These are phyloP conservation scores for Beauveria pseudobassiana DNA, from an alignment of 2,329 filamentous ascomycete species.

Conservation along the genomic window DNA sequence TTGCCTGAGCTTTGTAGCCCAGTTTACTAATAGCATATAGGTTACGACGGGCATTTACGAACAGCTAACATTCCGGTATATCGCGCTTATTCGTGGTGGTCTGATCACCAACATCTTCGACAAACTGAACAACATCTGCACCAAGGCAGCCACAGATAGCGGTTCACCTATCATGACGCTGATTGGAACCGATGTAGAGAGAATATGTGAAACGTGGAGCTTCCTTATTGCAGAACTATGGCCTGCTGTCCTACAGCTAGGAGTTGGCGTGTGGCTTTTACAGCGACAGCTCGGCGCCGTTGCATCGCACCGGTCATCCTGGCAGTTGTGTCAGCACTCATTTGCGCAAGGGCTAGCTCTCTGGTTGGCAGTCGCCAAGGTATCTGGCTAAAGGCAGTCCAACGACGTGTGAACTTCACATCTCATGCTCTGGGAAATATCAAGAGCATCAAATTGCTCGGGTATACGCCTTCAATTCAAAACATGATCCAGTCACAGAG, in stretches of 20 bases:
- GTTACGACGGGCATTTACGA: conserved; percentile 7
- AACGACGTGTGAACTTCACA: conserved; percentile 10
- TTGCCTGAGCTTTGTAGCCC: not conserved
- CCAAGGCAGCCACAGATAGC: not conserved
- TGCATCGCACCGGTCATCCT: conserved; percentile 13
- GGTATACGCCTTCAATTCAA: not conserved
- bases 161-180: conserved; percentile 6
- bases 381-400: conserved; percentile 9
- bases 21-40: not conserved
- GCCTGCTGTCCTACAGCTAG: conserved; percentile 8
- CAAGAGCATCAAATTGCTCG: conserved; percentile 9
- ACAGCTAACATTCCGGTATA: conserved; percentile 7
- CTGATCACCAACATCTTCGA: conserved; percentile 1
- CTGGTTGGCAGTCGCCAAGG: not conserved
- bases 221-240: conserved; percentile 6
- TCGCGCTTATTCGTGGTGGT: conserved; percentile 7
- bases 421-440: conserved; percentile 2
- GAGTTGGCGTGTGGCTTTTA: conserved; percentile 11
- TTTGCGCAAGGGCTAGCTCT: not conserved
- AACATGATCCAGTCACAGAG: not conserved
- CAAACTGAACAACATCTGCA: not conserved
- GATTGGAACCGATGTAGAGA: conserved; percentile 9
- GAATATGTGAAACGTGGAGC: conserved; percentile 7
- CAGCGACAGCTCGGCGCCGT: conserved; percentile 12
- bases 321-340: not conserved